Base-by-base conservation (phyloP, 2,329 filamentous ascomycete species). In the Ustulina deusta region DNA sequence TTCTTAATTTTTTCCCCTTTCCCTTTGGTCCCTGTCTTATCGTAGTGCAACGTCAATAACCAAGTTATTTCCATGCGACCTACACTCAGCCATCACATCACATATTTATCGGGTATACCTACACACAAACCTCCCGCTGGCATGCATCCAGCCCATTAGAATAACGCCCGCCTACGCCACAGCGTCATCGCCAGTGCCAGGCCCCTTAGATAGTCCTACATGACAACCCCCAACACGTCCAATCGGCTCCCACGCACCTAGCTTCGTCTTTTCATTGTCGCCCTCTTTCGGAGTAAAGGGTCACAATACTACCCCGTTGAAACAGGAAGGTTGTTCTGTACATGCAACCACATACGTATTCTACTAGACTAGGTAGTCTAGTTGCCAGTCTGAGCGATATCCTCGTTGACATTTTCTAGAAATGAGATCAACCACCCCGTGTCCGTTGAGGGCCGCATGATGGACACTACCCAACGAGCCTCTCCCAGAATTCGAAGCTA, bases 131-230 rank as follows among this genome's bases (percentile, higher is more conserved):
- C 55, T 51, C 54, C 57, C 61, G 48, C 22, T 27, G 20, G 7
- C 38, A 48, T 55, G 60, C 46, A 15, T 57, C 29, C 42, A 59
- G 38, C 54, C 63, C 59, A 63, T 69, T 34, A 48, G 60, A 59
- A 48, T 44, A 42, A 54, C 51, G 36, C 48, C 60, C 36, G 34
- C 17, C 15, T 25, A 60, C 57, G 68, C 68, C 68, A 69, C 68
- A 22, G 58, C 65, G 49, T 61, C 60, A 66, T 51, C n/a, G n/a
- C 51, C 44, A 49, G 38, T 55, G 34, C 40, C 27, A 59, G 59
- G 38, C 61, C 34, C 49, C 52, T 44, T 46, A 17, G 32, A 17
- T 40, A 49, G 62, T 66, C 58, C 58, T 69, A 57, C 61, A 52
- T 61, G 51, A 34, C 6, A 17, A 27, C 15, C 34, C 34, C 56